phyloP scores from a whole-genome alignment of 2,329 filamentous ascomycete species.

The Mycosphaerella arachidis region DNA sequence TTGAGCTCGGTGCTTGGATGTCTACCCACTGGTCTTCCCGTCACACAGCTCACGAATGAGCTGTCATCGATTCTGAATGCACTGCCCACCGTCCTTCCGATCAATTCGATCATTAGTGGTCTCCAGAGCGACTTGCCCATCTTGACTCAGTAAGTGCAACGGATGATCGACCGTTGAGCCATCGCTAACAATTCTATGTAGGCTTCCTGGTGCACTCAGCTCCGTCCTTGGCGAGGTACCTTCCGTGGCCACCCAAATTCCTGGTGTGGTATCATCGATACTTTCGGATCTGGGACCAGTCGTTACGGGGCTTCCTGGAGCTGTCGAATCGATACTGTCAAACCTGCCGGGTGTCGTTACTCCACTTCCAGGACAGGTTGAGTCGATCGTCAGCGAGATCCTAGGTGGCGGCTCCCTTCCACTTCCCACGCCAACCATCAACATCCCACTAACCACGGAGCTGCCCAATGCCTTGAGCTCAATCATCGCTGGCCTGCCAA shows the following conservation, averaged over 20 bases:
- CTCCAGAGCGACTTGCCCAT: not conserved
- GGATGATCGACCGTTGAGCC: not conserved
- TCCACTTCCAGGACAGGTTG: not conserved
- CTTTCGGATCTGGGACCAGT: not conserved
- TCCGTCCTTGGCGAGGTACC: not conserved
- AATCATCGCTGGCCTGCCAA: not conserved
- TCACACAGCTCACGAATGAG: not conserved
- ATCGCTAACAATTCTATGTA: not conserved
- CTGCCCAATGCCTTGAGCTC: not conserved
- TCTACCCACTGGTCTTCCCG: not conserved
- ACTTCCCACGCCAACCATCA: not conserved
- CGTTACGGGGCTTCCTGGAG: not conserved
- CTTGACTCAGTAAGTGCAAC: not conserved
- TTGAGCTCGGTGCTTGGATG: not conserved
- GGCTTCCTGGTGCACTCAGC: not conserved
- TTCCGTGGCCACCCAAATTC: not conserved
- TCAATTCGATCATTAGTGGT: not conserved
- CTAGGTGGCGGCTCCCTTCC: not conserved
- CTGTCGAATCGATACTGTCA: not conserved
- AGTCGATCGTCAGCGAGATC: not conserved
- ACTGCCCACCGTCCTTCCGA: not conserved
- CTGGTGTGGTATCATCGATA: not conserved
- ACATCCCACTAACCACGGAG: slow-evolving; percentile 1
- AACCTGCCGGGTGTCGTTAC: not conserved
- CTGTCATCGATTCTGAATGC: not conserved